Conservation (phyloP, 192 early-diverging fungal genomes). For the Coemansia sp. region DNA sequence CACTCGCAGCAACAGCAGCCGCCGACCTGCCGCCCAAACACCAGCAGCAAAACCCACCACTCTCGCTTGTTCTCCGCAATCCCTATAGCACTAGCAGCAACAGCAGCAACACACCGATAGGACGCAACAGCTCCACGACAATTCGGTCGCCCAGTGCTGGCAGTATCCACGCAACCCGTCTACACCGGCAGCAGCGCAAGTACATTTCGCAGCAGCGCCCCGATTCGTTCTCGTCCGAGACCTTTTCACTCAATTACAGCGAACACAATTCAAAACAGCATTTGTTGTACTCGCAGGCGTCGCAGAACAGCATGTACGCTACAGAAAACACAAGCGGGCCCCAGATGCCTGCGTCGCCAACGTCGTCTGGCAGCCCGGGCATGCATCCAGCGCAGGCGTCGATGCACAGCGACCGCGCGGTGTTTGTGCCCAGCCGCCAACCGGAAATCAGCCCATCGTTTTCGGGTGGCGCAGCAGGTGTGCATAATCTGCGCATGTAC, state of each 20-base stretch:
- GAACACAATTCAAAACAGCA: conserved; percentile 26
- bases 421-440: conserved; percentile 27
- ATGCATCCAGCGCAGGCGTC: conserved; percentile 4
- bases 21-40: not conserved
- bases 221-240: conserved; percentile 32
- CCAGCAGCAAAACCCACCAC: conserved; percentile 27
- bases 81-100: not conserved
- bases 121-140: conserved; percentile 6
- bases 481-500: conserved; percentile 9
- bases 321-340: not conserved
- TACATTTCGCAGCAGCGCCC: conserved; percentile 7
- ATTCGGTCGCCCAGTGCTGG: conserved; percentile 33
- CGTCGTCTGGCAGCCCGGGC: not conserved
- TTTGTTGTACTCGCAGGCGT: conserved; percentile 14
- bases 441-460: conserved; percentile 10
- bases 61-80: conserved; percentile 38
- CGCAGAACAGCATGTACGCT: conserved; percentile 25
- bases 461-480: not conserved
- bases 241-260: conserved; percentile 29
- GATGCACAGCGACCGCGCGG: conserved; percentile 24
- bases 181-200: conserved; percentile 21
- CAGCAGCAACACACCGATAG: not conserved
- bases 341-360: conserved; percentile 1
- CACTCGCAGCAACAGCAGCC: conserved; percentile 11
- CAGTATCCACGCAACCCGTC: conserved; percentile 20